Conservation (phyloP, 2,329 filamentous ascomycete species). For the Colletotrichum eleusines region DNA sequence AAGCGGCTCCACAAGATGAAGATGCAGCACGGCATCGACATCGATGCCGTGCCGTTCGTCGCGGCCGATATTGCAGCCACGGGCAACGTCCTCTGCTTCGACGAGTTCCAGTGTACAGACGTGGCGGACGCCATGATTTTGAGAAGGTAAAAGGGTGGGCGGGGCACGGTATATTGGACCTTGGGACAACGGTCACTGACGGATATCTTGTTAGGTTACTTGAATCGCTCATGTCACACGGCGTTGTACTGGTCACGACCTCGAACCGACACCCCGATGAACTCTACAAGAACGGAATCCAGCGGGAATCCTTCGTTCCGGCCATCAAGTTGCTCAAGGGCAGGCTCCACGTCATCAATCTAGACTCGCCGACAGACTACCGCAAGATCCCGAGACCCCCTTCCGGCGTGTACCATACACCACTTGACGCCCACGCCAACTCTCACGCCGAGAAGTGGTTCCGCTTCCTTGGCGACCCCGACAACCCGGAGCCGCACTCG, state of each 20-base stretch:
- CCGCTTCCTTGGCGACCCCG: slow-evolving; percentile 87
- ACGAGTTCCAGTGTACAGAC: slow-evolving; percentile 99
- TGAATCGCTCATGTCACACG: slow-evolving; percentile 93
- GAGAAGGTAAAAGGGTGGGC: slow-evolving; percentile 65
- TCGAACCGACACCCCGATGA: slow-evolving; percentile 97
- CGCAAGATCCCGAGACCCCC: slow-evolving; percentile 95
- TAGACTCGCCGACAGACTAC: slow-evolving; percentile 96
- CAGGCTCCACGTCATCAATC: slow-evolving; percentile 88
- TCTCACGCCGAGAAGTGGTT: slow-evolving; percentile 96
- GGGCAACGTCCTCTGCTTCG: slow-evolving; percentile 91
- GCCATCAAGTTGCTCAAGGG: slow-evolving; percentile 93
- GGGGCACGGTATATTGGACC: background rate
- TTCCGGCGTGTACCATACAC: slow-evolving; percentile 93
- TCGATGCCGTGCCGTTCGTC: slow-evolving; percentile 91
- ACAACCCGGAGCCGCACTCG: slow-evolving; percentile 78
- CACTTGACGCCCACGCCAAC: slow-evolving; percentile 80
- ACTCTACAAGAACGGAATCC: slow-evolving; percentile 97
- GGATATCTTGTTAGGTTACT: slow-evolving; percentile 69
- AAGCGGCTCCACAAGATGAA: slow-evolving; percentile 91
- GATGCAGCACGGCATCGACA: slow-evolving; percentile 86
- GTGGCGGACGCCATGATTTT: slow-evolving; percentile 99
- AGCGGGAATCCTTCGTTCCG: slow-evolving; percentile 93
- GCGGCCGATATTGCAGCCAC: slow-evolving; percentile 93
- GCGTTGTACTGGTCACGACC: slow-evolving; percentile 95
- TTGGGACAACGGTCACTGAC: slow-evolving; percentile 16